Conservation (phyloP, 352 stramenopile species). For the Phytophthora sp. region DNA sequence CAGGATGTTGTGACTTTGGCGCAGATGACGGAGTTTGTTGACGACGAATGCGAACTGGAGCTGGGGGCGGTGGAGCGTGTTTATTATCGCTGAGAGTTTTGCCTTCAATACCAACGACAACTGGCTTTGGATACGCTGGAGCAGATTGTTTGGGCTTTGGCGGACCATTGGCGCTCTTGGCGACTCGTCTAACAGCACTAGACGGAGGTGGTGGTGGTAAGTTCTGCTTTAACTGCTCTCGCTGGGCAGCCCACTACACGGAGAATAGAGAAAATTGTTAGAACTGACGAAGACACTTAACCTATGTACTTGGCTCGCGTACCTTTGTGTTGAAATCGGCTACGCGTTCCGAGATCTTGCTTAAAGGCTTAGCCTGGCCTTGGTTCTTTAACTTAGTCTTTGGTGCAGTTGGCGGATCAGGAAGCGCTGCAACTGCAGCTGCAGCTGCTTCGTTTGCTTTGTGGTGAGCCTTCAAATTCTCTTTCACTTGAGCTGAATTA, state of each 20-base stretch:
- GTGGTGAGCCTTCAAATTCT: constrained; percentile 16
- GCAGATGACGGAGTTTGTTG: constrained; percentile 11
- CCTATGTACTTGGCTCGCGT: not conserved
- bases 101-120: constrained; percentile 9
- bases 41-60: constrained; percentile 12
- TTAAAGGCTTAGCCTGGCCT: not conserved
- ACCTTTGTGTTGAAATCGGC: constrained; percentile 70
- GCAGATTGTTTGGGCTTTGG: constrained; percentile 10
- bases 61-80: constrained; percentile 15
- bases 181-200: no score
- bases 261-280: not conserved
- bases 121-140: constrained; percentile 27
- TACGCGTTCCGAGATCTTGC: constrained; percentile 40
- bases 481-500: constrained; percentile 9
- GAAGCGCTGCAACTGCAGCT: constrained; percentile 26
- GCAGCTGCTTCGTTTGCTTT: constrained; percentile 24
- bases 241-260: constrained; percentile 51
- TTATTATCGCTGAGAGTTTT: constrained; percentile 7
- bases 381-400: not conserved
- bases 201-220: constrained; percentile 21
- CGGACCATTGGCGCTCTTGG: constrained; percentile 5
- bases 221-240: constrained; percentile 40
- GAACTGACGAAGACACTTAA: not conserved
- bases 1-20: constrained; percentile 6
- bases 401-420: constrained; percentile 11